Percentiles rank a stretch among this genome's conserved stretches.
Evolutionary conservation across 495 filamentous ascomycete species (phyloP).

Genomic region (Penicillium alfredii): DNA sequence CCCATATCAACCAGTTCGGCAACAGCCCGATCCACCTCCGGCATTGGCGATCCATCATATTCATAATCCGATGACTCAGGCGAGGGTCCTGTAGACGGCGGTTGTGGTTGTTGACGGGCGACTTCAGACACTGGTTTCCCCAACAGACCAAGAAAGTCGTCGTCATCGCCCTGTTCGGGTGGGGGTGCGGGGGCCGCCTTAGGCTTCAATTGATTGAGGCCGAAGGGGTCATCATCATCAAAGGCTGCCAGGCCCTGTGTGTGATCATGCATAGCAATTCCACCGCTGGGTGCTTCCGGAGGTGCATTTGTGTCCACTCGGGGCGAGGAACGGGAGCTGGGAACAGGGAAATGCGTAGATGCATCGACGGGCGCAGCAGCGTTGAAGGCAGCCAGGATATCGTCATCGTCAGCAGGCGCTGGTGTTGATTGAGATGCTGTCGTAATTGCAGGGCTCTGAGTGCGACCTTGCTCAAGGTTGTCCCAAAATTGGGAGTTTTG

Average conservation of each 20-base stretch:
- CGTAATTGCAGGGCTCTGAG: slow-evolving; percentile 34
- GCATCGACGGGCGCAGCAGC: slow-evolving; percentile 54
- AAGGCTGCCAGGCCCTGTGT: slow-evolving; percentile 17
- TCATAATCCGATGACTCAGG: slow-evolving; percentile 41
- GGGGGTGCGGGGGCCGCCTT: slow-evolving; percentile 30
- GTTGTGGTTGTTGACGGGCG: slow-evolving; percentile 34
- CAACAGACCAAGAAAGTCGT: slow-evolving; percentile 84
- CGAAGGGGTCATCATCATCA: slow-evolving; percentile 79
- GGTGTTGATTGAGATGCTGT: slow-evolving; percentile 46
- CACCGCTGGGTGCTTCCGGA: slow-evolving; percentile 15
- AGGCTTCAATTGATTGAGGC: slow-evolving; percentile 60
- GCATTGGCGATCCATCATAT: slow-evolving; percentile 30
- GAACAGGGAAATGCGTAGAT: slow-evolving; percentile 54
- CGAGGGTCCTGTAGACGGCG: slow-evolving; percentile 37
- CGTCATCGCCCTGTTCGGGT: slow-evolving; percentile 47
- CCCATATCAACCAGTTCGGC: slow-evolving; percentile 95
- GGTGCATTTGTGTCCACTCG: slow-evolving; percentile 14
- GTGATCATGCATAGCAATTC: slow-evolving; percentile 20
- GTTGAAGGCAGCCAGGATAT: slow-evolving; percentile 59
- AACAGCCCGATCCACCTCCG: slow-evolving; percentile 70
- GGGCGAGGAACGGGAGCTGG: slow-evolving; percentile 32
- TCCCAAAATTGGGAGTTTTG: slow-evolving; percentile 65
- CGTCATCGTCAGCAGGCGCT: slow-evolving; percentile 45
- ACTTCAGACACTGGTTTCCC: slow-evolving; percentile 82
- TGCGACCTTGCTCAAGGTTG: slow-evolving; percentile 45